phyloP scores from a whole-genome alignment of 2,329 filamentous ascomycete species.

The Colletotrichum salicis region DNA sequence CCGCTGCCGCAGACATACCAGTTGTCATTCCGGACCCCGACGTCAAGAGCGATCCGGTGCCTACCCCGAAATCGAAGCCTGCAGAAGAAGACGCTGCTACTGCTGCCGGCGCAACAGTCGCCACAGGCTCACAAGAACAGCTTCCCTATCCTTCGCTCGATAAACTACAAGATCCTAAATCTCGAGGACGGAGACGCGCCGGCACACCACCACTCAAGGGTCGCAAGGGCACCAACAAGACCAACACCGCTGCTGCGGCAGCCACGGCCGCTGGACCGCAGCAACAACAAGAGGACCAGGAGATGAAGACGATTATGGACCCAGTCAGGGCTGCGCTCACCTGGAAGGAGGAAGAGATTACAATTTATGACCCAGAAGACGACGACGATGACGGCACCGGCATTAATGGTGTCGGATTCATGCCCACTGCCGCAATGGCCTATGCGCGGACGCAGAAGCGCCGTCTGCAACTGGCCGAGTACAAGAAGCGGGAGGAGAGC shows the following conservation, averaged over 20 bases:
- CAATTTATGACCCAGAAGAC: conserved; percentile 72
- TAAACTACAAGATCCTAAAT: conserved; percentile 51
- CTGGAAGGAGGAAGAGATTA: conserved; percentile 76
- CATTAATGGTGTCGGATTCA: conserved; percentile 75
- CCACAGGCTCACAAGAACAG: conserved; percentile 38
- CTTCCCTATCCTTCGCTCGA: conserved; percentile 52
- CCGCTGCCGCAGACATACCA: conserved; percentile 13
- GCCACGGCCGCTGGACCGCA: not conserved
- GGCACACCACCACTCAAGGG: conserved; percentile 50
- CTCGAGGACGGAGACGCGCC: conserved; percentile 46
- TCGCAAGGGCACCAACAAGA: conserved; percentile 7
- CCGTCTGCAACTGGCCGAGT: conserved; percentile 70
- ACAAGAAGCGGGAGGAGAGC: conserved; percentile 68
- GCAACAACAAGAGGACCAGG: conserved; percentile 44
- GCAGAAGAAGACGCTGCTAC: not conserved
- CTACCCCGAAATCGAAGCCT: not conserved
- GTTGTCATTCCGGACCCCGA: conserved; percentile 34
- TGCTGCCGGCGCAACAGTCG: conserved; percentile 27
- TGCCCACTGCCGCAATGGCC: conserved; percentile 70
- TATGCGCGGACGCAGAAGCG: conserved; percentile 67
- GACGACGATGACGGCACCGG: conserved; percentile 74
- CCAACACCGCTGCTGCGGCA: not conserved
- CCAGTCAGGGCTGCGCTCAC: conserved; percentile 69
- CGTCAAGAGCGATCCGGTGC: conserved; percentile 17
- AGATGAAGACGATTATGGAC: conserved; percentile 52